Evolutionary conservation across 805 yeast species (phyloP).

Genomic region (Clavispora carvajalis): DNA sequence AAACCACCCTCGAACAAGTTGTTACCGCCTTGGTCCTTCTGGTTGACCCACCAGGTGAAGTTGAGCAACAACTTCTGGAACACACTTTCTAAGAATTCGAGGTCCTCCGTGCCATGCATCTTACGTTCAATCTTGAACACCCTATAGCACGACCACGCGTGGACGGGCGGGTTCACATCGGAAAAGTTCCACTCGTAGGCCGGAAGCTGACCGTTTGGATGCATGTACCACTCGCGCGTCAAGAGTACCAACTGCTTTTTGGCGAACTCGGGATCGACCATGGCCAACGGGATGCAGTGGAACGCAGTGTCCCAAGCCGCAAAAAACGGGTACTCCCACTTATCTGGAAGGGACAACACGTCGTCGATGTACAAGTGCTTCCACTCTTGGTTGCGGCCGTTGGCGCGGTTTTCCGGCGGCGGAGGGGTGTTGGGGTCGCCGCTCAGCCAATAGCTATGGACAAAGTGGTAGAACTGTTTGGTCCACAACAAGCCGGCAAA

Average conservation of each 20-base stretch:
- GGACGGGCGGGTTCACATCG: constrained; percentile 97
- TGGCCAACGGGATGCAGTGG: constrained; percentile 88
- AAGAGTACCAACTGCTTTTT: constrained; percentile 80
- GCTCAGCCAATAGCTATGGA: constrained; percentile 78
- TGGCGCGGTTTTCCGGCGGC: constrained; percentile 76
- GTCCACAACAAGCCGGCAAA: constrained; percentile 93
- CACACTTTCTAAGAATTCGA: constrained; percentile 81
- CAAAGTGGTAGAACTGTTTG: constrained; percentile 83
- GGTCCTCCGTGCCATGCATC: constrained; percentile 75
- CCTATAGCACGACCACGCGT: constrained; percentile 91
- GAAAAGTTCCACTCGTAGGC: constrained; percentile 96
- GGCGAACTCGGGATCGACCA: constrained; percentile 91
- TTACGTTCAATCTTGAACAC: constrained; percentile 83
- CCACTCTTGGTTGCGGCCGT: constrained; percentile 89
- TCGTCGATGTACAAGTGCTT: constrained; percentile 83
- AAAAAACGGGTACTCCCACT: constrained; percentile 94
- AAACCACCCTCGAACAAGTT: constrained; percentile 94
- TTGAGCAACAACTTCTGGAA: constrained; percentile 85
- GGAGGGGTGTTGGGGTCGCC: constrained; percentile 77
- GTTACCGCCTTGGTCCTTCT: constrained; percentile 81
- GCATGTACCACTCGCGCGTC: constrained; percentile 96
- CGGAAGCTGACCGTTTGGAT: constrained; percentile 96
- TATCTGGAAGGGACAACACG: constrained; percentile 84
- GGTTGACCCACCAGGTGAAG: constrained; percentile 97
- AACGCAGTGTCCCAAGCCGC: constrained; percentile 98